Conservation (phyloP, 306 rosid genomes). For the Datisca glomerata region DNA sequence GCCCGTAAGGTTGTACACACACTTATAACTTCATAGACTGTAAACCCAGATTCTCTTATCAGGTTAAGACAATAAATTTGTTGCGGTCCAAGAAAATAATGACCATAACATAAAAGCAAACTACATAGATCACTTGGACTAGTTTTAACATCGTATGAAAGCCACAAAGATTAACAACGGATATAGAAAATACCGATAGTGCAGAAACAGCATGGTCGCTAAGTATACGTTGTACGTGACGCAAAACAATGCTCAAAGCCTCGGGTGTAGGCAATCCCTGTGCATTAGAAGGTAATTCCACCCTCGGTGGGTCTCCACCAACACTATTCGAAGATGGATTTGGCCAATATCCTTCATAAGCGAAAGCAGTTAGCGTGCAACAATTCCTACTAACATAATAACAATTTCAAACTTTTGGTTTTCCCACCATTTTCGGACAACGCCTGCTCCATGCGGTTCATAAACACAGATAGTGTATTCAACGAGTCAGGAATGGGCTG, state of each 20-base stretch:
- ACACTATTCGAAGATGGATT: conserved; percentile 32
- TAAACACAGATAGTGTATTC: conserved; percentile 71
- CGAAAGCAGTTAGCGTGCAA: conserved; percentile 11
- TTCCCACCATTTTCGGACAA: conserved; percentile 53
- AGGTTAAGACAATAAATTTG: no score
- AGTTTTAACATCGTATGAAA: no score
- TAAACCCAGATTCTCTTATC: no score
- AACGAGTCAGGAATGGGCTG: conserved; percentile 90
- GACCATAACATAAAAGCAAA: no score
- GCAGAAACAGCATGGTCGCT: conserved; percentile 63
- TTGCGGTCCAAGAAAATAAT: no score
- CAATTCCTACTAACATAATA: conserved; percentile 11
- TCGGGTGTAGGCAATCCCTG: conserved; percentile 79
- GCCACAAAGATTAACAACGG: no score
- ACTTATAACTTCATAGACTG: no score
- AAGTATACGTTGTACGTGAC: conserved; percentile 56
- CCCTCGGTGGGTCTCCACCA: conserved; percentile 36
- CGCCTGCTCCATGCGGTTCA: conserved; percentile 66
- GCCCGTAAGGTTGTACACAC: no score
- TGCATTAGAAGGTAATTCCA: conserved; percentile 61
- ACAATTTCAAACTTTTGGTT: conserved; percentile 2
- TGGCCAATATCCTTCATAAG: conserved; percentile 30
- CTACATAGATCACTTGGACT: no score
- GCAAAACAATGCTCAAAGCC: conserved; percentile 68
- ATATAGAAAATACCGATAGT: conserved; percentile 74